A percentile compares a stretch with the other conserved stretches of the same genome.
phyloP scores from a whole-genome alignment of 768 basidiomycete species.

The Xerocomellus amylosporus region DNA sequence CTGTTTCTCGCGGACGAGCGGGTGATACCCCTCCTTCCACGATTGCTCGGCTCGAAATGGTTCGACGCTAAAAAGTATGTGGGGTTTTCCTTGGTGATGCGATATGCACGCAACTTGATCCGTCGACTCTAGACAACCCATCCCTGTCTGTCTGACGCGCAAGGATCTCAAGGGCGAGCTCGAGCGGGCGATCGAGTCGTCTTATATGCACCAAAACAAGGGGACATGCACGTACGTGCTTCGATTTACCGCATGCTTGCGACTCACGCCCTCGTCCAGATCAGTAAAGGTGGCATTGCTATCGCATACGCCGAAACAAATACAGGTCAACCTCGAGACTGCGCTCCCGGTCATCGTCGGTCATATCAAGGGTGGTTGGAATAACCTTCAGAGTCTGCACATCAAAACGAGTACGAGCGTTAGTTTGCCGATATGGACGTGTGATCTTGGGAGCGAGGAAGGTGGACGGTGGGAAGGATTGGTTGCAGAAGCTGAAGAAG shows the following conservation, averaged over 20 bases:
- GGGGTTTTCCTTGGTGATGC: not conserved
- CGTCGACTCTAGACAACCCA: constrained; percentile 68
- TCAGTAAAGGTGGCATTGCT: constrained; percentile 81
- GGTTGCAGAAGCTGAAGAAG: constrained; percentile 14
- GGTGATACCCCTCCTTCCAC: constrained; percentile 82
- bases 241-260: not conserved
- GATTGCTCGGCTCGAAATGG: constrained; percentile 84
- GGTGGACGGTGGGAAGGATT: constrained; percentile 33
- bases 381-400: constrained; percentile 83
- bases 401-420: constrained; percentile 87
- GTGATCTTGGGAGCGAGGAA: constrained; percentile 54
- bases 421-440: constrained; percentile 89
- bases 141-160: constrained; percentile 84
- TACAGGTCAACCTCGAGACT: constrained; percentile 71
- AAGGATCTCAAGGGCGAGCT: constrained; percentile 92
- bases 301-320: constrained; percentile 69
- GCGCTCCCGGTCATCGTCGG: constrained; percentile 74
- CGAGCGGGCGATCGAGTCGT: constrained; percentile 88
- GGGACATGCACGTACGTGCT: constrained; percentile 86
- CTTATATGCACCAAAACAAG: constrained; percentile 93
- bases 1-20: constrained; percentile 93
- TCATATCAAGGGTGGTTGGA: constrained; percentile 79
- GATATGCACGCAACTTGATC: not conserved
- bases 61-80: constrained; percentile 94
- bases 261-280: constrained; percentile 36